Percentiles rank a stretch among this genome's conserved stretches.
Evolutionary conservation across 2,329 filamentous ascomycete genomes (phyloP).

Genomic region (Cadophora gregata): DNA sequence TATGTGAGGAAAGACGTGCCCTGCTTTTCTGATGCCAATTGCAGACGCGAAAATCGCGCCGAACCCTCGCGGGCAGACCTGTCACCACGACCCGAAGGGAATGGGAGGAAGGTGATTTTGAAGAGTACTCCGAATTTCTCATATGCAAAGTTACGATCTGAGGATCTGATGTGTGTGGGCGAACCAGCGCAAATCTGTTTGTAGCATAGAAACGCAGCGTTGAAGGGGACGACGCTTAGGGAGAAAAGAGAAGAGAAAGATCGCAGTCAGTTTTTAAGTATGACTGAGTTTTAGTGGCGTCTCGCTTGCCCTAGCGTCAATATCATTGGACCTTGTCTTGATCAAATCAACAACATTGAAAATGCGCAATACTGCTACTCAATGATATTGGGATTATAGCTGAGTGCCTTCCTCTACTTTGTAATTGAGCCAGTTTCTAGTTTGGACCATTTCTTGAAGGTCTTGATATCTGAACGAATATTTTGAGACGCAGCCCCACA

Average conservation of each 20-base stretch:
- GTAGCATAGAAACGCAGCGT: conserved; percentile 97
- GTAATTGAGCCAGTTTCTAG: no score
- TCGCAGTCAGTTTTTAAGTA: conserved; percentile 12
- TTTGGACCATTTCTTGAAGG: neutral
- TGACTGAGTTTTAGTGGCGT: conserved; percentile 5
- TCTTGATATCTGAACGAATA: neutral
- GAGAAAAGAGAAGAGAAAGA: conserved; percentile 44
- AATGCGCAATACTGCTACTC: neutral
- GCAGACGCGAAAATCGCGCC: conserved; percentile 84
- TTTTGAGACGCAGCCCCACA: neutral
- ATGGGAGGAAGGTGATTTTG: conserved; percentile 56
- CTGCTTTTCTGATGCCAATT: conserved; percentile 94
- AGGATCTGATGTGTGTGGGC: conserved; percentile 39
- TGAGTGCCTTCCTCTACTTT: no score
- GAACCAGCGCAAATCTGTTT: conserved; percentile 61
- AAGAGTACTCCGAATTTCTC: conserved; percentile 99
- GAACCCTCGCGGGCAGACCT: conserved; percentile 84
- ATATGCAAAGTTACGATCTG: conserved; percentile 65
- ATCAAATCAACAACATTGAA: neutral
- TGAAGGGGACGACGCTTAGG: conserved; percentile 82
- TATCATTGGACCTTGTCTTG: neutral
- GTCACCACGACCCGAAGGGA: conserved; percentile 44
- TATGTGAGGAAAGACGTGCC: conserved; percentile 48
- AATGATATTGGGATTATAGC: neutral
- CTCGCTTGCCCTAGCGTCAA: neutral